Conservation (phyloP, 1,139 yeast species). For the Zygoascus hellenicus region DNA sequence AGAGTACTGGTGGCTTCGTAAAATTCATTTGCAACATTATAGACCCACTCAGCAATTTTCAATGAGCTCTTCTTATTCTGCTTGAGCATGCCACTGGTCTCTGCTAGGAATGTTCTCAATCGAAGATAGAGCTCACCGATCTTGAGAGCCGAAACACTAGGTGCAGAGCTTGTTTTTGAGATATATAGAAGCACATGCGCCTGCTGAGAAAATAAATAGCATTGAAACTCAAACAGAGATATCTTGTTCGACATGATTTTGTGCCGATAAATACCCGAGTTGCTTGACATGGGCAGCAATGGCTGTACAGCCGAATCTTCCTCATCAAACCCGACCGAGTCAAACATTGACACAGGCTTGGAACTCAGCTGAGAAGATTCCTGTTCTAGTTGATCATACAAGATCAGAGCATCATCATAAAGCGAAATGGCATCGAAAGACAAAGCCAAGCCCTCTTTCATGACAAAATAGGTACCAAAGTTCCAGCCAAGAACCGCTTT, state of each 20-base stretch:
- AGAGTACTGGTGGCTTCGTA: constrained; percentile 24
- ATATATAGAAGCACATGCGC: constrained; percentile 33
- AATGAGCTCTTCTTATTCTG: constrained; percentile 23
- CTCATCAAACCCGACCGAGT: constrained; percentile 30
- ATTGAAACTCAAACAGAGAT: constrained; percentile 38
- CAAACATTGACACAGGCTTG: constrained; percentile 26
- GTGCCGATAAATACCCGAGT: constrained; percentile 26
- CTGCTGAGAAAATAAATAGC: constrained; percentile 40
- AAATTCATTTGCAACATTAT: constrained; percentile 31
- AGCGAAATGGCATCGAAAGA: constrained; percentile 48
- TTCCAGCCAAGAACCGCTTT: constrained; percentile 39
- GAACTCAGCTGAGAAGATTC: constrained; percentile 27
- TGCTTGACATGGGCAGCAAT: constrained; percentile 18
- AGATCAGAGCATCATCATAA: constrained; percentile 50
- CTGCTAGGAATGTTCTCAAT: constrained; percentile 39
- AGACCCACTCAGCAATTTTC: constrained; percentile 34
- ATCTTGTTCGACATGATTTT: constrained; percentile 36
- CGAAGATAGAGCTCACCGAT: constrained; percentile 32
- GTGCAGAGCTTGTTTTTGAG: constrained; percentile 32
- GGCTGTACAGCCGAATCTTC: background rate
- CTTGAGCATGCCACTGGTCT: constrained; percentile 32
- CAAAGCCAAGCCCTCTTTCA: constrained; percentile 43
- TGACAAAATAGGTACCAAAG: constrained; percentile 40
- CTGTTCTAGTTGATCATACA: constrained; percentile 40
- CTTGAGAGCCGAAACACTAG: constrained; percentile 34